Percentiles rank a stretch among this genome's conserved stretches.
phyloP scores from a whole-genome alignment of 108 stramenopile genomes.

The Fistulifera pelliculosa region DNA sequence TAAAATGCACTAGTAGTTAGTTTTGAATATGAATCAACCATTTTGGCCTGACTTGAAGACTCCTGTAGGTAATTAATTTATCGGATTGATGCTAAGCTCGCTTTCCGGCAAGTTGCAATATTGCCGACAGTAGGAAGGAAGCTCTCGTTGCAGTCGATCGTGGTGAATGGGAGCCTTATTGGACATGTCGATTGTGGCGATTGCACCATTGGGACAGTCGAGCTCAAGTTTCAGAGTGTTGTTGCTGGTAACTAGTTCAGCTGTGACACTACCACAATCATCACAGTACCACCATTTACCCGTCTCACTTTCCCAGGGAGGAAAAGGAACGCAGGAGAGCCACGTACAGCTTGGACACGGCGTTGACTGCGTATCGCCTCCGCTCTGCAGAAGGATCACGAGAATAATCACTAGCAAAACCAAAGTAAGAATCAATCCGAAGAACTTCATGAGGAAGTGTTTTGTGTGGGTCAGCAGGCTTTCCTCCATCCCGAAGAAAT shows the following conservation, averaged over 20 bases:
- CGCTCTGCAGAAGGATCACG: conserved; percentile 10
- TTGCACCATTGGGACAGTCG: not conserved
- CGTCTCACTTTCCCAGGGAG: conserved; percentile 46
- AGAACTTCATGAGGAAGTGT: conserved; percentile 42
- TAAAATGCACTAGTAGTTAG: too few species aligned
- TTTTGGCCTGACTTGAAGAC: too few species aligned
- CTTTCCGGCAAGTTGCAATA: not conserved
- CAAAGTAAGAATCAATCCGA: conserved; percentile 63
- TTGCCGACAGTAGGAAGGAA: not conserved
- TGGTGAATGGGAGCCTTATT: not conserved
- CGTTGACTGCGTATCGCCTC: conserved; percentile 15
- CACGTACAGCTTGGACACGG: conserved; percentile 69
- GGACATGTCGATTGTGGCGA: not conserved
- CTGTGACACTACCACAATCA: conserved; percentile 58
- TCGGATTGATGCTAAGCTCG: too few species aligned
- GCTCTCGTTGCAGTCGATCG: not conserved
- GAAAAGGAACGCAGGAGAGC: conserved; percentile 79
- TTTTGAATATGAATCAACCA: too few species aligned
- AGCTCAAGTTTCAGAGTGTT: not conserved
- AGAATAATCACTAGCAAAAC: conserved; percentile 45
- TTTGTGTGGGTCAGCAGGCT: conserved; percentile 15
- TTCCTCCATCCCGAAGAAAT: conserved; percentile 54
- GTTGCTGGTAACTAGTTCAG: conserved; percentile 10
- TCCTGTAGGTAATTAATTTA: too few species aligned
- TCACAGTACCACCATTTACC: conserved; percentile 92